Evolutionary conservation across 2,329 filamentous ascomycete genomes (phyloP).

Genomic region (Cylindrodendrum hubeiense): DNA sequence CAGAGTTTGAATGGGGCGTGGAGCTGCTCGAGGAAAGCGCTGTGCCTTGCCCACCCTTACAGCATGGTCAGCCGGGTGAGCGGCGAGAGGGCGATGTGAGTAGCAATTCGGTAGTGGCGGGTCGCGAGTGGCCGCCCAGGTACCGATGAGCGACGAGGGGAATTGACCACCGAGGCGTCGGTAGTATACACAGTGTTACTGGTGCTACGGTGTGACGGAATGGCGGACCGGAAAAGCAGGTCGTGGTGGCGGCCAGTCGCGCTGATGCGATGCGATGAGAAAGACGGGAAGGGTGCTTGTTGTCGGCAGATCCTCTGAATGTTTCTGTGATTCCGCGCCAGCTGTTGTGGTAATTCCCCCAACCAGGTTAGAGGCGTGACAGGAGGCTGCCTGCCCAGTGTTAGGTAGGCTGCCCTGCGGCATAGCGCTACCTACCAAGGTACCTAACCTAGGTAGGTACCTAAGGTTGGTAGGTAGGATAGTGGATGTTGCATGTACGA

Average conservation of each 20-base stretch:
- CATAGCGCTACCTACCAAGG: too few relatives aligned
- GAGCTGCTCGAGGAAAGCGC: conserved; percentile 28
- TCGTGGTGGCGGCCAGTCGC: conserved; percentile 7
- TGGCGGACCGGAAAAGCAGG: background rate
- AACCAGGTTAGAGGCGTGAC: conserved; percentile 7
- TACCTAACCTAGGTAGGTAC: too few relatives aligned
- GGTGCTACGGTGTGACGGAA: background rate
- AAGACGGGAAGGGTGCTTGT: background rate
- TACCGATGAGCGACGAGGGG: background rate
- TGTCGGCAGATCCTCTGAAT: background rate
- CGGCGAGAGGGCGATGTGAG: background rate
- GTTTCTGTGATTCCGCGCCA: background rate
- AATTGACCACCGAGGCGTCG: background rate
- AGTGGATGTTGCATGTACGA: too few relatives aligned
- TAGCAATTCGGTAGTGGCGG: background rate
- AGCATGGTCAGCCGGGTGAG: conserved; percentile 17
- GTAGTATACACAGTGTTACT: background rate
- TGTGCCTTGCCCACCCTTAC: conserved; percentile 21
- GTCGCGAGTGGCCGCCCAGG: background rate
- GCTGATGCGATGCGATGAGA: conserved; percentile 2
- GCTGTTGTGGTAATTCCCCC: conserved; percentile 14
- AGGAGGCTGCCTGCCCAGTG: background rate
- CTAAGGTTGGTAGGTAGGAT: too few relatives aligned
- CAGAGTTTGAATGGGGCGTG: conserved; percentile 6
- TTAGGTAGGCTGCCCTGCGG: background rate